Evolutionary conservation across 202 grass and related monocot genomes (phyloP).

Genomic region (Panicum virgatum): DNA sequence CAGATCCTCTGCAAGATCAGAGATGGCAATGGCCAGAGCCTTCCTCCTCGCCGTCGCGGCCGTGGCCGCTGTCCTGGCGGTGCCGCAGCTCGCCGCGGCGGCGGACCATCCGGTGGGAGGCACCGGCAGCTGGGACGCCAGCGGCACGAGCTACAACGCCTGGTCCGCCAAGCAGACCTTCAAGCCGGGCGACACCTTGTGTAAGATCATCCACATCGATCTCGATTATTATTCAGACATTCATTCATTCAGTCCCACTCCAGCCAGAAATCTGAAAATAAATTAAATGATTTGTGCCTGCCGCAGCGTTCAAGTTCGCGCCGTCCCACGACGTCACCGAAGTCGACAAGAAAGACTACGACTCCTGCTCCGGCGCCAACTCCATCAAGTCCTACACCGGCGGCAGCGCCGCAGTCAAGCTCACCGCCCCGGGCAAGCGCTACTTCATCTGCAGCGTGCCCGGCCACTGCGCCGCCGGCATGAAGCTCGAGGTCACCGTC

Average conservation of each 20-base stretch:
- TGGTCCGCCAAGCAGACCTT: constrained; percentile 49
- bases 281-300: no score
- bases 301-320: constrained; percentile 51
- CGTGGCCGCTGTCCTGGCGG: constrained; percentile 5
- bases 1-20: no score
- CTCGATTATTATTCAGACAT: no score
- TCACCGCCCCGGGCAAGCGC: constrained; percentile 45
- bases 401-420: constrained; percentile 47
- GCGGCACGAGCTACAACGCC: constrained; percentile 45
- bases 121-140: constrained; percentile 54
- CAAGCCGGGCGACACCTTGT: constrained; percentile 49
- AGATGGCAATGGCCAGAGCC: constrained; percentile 19
- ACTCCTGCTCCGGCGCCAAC: constrained; percentile 58
- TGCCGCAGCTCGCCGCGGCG: constrained; percentile 25
- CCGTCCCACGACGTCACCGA: constrained; percentile 62
- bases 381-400: constrained; percentile 41
- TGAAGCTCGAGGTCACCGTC: constrained; percentile 77
- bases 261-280: no score
- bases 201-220: constrained; percentile 1
- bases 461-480: constrained; percentile 70
- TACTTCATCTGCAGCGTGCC: constrained; percentile 79
- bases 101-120: constrained; percentile 54
- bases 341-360: constrained; percentile 60
- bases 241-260: no score
- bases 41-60: constrained; percentile 9